phyloP scores from a whole-genome alignment of 306 rosid species.

The Carpinus fangiana region DNA sequence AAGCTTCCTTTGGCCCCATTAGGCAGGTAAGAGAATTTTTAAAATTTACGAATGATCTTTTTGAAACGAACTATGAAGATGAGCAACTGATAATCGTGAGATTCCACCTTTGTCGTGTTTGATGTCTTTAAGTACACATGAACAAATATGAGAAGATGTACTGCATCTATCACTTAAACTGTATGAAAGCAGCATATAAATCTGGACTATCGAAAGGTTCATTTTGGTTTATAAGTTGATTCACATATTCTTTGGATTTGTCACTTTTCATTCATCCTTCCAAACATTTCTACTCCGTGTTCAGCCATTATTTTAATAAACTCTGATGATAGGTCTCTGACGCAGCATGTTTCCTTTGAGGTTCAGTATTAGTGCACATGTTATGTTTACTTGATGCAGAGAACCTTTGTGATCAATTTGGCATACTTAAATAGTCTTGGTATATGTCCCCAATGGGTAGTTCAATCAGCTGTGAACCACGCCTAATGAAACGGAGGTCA shows the following conservation, averaged over 20 bases:
- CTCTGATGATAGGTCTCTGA: neutral
- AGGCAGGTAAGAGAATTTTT: slow-evolving; percentile 51
- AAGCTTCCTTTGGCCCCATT: slow-evolving; percentile 35
- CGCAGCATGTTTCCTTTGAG: slow-evolving; percentile 3
- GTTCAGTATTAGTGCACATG: slow-evolving; percentile 5
- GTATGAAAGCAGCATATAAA: neutral
- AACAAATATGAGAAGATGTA: slow-evolving; percentile 10
- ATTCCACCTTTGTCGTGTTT: slow-evolving; percentile 16
- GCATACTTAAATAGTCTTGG: neutral
- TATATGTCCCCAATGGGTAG: too few relatives aligned
- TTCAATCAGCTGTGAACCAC: too few relatives aligned
- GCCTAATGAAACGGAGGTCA: too few relatives aligned
- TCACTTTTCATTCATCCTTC: neutral
- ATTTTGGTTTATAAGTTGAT: neutral
- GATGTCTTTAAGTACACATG: slow-evolving; percentile 4
- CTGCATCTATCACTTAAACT: neutral
- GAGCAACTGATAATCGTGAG: slow-evolving; percentile 18
- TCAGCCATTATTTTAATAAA: neutral
- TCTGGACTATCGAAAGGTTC: neutral
- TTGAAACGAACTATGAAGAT: slow-evolving; percentile 3
- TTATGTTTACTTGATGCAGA: slow-evolving; percentile 43
- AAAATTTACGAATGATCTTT: neutral
- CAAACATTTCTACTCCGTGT: neutral
- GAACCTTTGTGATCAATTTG: neutral
- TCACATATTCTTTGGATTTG: neutral